A percentile compares a stretch with the other conserved stretches of the same genome.
Conservation (phyloP, 192 early-diverging fungal genomes). For the Dispira parvispora region DNA sequence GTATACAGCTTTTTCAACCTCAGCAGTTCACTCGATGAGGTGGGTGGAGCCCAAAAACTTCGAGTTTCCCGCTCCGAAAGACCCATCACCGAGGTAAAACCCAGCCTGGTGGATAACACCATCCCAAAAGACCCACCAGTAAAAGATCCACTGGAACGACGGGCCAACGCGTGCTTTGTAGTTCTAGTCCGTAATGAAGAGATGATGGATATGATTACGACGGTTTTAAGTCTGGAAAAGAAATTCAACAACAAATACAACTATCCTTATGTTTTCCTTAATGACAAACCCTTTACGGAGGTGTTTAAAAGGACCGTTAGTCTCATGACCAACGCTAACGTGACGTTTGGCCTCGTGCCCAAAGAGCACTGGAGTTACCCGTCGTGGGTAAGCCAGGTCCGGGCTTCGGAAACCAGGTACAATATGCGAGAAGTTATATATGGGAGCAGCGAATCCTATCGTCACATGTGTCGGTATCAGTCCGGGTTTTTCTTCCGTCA, state of each 20-base stretch:
- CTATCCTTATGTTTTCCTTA: constrained; percentile 75
- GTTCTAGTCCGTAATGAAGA: constrained; percentile 56
- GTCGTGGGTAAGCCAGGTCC: constrained; percentile 49
- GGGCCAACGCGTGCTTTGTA: constrained; percentile 49
- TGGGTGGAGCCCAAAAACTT: no score
- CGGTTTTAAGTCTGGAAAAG: constrained; percentile 50
- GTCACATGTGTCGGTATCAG: constrained; percentile 62
- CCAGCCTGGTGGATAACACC: no score
- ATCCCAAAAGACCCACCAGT: no score
- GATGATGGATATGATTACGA: constrained; percentile 34
- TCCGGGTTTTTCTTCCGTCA: constrained; percentile 63
- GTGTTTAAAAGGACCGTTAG: constrained; percentile 40
- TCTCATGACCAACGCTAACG: constrained; percentile 35
- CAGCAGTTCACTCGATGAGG: no score
- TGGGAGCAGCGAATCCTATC: constrained; percentile 47
- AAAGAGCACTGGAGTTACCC: constrained; percentile 71
- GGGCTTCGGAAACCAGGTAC: constrained; percentile 21
- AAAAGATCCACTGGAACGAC: neutral
- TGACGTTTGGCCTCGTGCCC: constrained; percentile 44
- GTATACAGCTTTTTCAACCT: no score
- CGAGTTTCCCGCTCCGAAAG: no score
- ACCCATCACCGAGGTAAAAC: no score
- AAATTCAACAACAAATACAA: constrained; percentile 52
- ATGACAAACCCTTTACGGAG: constrained; percentile 54
- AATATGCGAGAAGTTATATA: constrained; percentile 37